Evolutionary conservation across 306 rosid species (phyloP), one percentile per base, ranked within the genome.

Genomic region (Psophocarpus tetragonolobus): DNA sequence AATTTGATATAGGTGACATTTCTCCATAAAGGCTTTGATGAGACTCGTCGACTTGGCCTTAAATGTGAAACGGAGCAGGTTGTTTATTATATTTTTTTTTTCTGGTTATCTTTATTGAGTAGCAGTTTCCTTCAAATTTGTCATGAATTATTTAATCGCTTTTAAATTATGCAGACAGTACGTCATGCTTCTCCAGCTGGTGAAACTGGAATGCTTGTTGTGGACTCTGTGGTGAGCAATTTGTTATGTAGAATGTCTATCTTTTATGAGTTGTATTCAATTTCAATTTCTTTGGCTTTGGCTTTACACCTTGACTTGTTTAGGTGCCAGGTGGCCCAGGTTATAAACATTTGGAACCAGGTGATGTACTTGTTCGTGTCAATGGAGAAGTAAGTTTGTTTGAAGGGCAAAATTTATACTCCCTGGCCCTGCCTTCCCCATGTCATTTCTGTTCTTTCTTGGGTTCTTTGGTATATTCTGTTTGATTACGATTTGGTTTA

Each of bases 151-250:
- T 80, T 77, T 65, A 83, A 33, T n/a, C 17, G 30, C 15, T 41
- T 85, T 77, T 74, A 67, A 76, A 75, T 85, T 75, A 76, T 83
- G 82, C 77, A 95, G 98, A 86, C 90, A 68, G 98, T 95, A 35
- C 83, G 97, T 0, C 86, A 87, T 82, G 95, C 93, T 61, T 92
- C 98, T 87, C 91, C 91, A 20, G 74, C 47, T 21, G 75, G 87
- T 73, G 98, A 95, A 86, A 95, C 97, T 82, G 98, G 98, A 82
- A 95, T 95, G 97, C 98, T 91, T 74, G 96, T 95, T 73, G 97
- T 95, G 74, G 98, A 95, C 66, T 90, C 97, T 47, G 96, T 87
- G 90, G 98, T 95, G 73, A 87, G 93, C 74, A 79, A 61, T 64
- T 65, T 75, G 58, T 32, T 69, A 2, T 65, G 17, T 56, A 65